A percentile compares a stretch with the other conserved stretches of the same genome.
Conservation (phyloP, 2,329 filamentous ascomycete species). For the Fusarium falciforme region DNA sequence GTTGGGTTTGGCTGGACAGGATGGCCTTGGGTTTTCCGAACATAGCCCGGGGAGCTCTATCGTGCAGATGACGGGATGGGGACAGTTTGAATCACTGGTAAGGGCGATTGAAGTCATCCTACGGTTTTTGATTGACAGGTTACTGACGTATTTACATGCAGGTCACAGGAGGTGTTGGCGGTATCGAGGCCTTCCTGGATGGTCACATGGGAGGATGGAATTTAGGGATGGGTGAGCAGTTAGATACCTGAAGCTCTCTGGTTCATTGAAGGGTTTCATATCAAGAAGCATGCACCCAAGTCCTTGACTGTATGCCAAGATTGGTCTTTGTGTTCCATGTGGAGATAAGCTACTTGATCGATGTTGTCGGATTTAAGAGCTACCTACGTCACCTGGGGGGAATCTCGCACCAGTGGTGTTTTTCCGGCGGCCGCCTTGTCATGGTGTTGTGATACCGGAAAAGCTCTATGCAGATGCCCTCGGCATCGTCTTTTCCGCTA, state of each 20-base stretch:
- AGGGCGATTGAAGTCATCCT: not conserved
- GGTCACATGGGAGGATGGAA: slow-evolving; percentile 25
- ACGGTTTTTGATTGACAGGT: not conserved
- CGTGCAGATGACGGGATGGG: slow-evolving; percentile 35
- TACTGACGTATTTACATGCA: not conserved
- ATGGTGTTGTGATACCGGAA: not conserved
- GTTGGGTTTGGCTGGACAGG: not conserved
- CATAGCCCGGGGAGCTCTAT: slow-evolving; percentile 1
- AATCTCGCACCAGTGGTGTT: not conserved
- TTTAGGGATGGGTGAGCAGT: slow-evolving; percentile 12
- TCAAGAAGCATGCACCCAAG: not conserved
- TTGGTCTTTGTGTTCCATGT: not conserved
- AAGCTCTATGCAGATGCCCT: not conserved
- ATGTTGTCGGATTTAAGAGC: not conserved
- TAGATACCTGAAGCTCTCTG: not conserved
- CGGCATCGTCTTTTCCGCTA: not conserved
- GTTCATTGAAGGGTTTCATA: not conserved
- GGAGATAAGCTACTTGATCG: not conserved
- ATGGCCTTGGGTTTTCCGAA: slow-evolving; percentile 2
- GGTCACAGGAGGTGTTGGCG: slow-evolving; percentile 29
- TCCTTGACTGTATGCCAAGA: not conserved
- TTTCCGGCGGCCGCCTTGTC: not conserved
- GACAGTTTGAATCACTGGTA: slow-evolving; percentile 37
- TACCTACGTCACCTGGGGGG: not conserved
- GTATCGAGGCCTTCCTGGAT: slow-evolving; percentile 15